Conservation (phyloP, 306 rosid species). For the Oxytropis ochrocephala region DNA sequence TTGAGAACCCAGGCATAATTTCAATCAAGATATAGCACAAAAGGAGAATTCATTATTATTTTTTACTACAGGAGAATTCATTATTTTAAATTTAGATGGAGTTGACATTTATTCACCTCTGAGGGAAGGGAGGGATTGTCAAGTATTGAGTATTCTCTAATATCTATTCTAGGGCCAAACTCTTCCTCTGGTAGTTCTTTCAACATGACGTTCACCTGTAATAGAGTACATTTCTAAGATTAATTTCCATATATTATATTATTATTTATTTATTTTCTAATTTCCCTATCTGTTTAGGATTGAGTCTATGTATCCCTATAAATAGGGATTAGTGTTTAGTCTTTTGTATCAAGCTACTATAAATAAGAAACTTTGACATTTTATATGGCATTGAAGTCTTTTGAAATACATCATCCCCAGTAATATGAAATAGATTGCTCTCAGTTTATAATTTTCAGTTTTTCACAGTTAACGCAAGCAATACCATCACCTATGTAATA, state of each 20-base stretch:
- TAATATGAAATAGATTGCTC: not conserved
- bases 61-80: not conserved
- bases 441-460: not conserved
- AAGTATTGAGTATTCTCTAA: constrained; percentile 86
- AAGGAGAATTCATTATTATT: not conserved
- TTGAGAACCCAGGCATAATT: constrained; percentile 18
- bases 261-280: too few species aligned
- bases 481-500: not conserved
- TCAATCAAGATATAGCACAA: not conserved
- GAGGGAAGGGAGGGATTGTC: constrained; percentile 72
- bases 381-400: not conserved
- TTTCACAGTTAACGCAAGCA: not conserved
- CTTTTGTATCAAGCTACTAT: too few species aligned
- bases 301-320: too few species aligned
- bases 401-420: not conserved
- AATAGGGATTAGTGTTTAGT: too few species aligned
- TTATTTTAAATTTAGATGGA: constrained; percentile 7
- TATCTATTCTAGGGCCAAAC: constrained; percentile 65
- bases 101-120: constrained; percentile 43
- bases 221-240: not conserved
- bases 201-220: constrained; percentile 79
- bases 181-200: constrained; percentile 67
- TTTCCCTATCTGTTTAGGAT: too few species aligned
- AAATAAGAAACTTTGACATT: not conserved
- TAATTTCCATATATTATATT: too few species aligned